Conservation (phyloP, 2,329 filamentous ascomycete species). For the Graphilbum sp. region DNA sequence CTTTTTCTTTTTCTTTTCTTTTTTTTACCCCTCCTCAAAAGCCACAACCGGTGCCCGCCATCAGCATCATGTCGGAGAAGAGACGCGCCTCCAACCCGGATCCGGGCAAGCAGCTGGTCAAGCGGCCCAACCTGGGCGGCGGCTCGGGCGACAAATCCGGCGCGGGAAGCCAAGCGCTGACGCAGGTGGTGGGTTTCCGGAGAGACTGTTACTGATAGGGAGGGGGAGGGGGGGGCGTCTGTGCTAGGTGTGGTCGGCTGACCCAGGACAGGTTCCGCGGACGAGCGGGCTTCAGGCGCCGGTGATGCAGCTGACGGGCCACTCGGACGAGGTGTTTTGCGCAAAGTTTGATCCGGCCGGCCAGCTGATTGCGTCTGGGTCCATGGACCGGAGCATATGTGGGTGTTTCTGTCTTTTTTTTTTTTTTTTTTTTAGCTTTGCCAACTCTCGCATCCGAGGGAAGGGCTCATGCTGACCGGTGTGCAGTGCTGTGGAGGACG, state of each 20-base stretch:
- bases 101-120: slow-evolving; percentile 71
- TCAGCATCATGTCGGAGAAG: slow-evolving; percentile 87
- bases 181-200: slow-evolving; percentile 32
- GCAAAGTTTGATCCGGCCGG: slow-evolving; percentile 82
- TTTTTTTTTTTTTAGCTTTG: neutral
- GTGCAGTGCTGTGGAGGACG: slow-evolving; percentile 88
- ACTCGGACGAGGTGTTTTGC: slow-evolving; percentile 74
- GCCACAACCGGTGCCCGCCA: too few relatives aligned
- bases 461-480: too few relatives aligned
- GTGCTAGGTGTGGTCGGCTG: too few relatives aligned
- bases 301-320: slow-evolving; percentile 81
- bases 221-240: too few relatives aligned
- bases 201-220: too few relatives aligned
- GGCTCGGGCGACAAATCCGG: slow-evolving; percentile 26
- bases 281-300: slow-evolving; percentile 77
- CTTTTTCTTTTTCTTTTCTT: neutral
- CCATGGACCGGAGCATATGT: slow-evolving; percentile 88
- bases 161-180: slow-evolving; percentile 26
- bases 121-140: slow-evolving; percentile 60
- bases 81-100: slow-evolving; percentile 65
- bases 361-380: slow-evolving; percentile 79
- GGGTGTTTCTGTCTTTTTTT: slow-evolving; percentile 17
- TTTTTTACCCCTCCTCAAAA: too few relatives aligned
- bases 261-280: slow-evolving; percentile 51
- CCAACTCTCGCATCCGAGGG: too few relatives aligned